A percentile compares a stretch with the other conserved stretches of the same genome.
Conservation (phyloP, 169 alveolate species). For the Besnoitia besnoiti region DNA sequence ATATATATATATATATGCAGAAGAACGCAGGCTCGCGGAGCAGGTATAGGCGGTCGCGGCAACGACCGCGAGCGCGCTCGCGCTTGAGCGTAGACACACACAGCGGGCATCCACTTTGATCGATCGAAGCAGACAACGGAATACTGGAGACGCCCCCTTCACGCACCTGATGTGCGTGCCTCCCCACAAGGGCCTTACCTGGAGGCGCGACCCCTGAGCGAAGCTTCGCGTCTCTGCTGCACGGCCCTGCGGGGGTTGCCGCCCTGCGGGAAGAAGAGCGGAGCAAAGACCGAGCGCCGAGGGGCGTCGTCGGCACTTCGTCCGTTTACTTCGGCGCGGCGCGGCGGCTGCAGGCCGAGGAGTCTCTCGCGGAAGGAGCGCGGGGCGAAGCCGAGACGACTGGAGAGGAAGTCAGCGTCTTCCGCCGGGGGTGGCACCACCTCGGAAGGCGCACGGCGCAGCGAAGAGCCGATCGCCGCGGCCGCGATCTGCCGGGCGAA, state of each 20-base stretch:
- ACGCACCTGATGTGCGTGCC: no score
- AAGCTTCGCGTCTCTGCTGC: background rate
- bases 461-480: background rate
- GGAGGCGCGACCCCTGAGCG: background rate
- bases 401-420: background rate
- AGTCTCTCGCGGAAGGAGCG: background rate
- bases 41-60: no score
- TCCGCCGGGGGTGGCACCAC: background rate
- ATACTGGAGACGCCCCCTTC: no score
- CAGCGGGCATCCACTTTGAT: no score
- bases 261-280: background rate
- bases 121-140: no score
- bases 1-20: background rate
- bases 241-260: background rate
- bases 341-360: background rate
- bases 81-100: no score
- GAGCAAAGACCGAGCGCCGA: background rate
- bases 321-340: background rate
- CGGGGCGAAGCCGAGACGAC: background rate
- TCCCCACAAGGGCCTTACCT: background rate
- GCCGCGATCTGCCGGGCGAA: background rate
- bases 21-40: no score
- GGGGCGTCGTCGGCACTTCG: background rate
- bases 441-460: background rate
- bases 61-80: no score